phyloP scores from a whole-genome alignment of 2,329 filamentous ascomycete genomes.

The Aspergillus terreus region DNA sequence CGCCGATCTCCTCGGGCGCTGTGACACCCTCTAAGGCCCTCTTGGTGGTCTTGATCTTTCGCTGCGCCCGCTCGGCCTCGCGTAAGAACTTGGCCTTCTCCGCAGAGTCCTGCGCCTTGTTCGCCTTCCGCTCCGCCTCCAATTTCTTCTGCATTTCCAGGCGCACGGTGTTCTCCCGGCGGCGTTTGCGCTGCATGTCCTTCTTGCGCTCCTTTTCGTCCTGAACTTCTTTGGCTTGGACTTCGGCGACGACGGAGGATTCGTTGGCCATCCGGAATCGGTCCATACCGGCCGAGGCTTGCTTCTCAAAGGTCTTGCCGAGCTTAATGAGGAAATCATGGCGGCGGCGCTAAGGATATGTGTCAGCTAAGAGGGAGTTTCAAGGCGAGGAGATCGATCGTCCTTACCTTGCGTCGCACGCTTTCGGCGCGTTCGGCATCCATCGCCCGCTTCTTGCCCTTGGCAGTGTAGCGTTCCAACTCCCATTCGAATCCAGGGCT shows the following conservation, averaged over 20 bases:
- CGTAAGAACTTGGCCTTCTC: constrained; percentile 77
- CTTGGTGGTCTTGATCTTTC: constrained; percentile 89
- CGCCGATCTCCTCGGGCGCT: constrained; percentile 65
- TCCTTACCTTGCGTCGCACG: constrained; percentile 57
- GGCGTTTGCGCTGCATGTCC: constrained; percentile 96
- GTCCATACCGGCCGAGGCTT: constrained; percentile 68
- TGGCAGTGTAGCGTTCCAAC: constrained; percentile 51
- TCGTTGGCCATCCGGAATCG: constrained; percentile 76
- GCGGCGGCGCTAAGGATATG: constrained; percentile 54
- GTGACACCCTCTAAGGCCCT: constrained; percentile 81
- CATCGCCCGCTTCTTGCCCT: constrained; percentile 63
- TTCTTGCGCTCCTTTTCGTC: constrained; percentile 99
- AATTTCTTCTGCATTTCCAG: constrained; percentile 82
- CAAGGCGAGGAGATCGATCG: not conserved
- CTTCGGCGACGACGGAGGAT: constrained; percentile 75
- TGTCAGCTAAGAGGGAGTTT: not conserved
- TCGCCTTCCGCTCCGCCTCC: constrained; percentile 71
- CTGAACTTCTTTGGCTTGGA: constrained; percentile 82
- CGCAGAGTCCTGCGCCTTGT: constrained; percentile 73
- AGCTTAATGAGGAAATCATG: constrained; percentile 54
- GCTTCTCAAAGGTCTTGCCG: constrained; percentile 59
- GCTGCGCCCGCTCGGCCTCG: constrained; percentile 84
- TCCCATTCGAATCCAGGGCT: constrained; percentile 49
- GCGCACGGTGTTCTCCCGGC: constrained; percentile 89
- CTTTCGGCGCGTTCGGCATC: constrained; percentile 63